Evolutionary conservation across 805 yeast genomes (phyloP).

Genomic region (Wickerhamiella allomyrinae): DNA sequence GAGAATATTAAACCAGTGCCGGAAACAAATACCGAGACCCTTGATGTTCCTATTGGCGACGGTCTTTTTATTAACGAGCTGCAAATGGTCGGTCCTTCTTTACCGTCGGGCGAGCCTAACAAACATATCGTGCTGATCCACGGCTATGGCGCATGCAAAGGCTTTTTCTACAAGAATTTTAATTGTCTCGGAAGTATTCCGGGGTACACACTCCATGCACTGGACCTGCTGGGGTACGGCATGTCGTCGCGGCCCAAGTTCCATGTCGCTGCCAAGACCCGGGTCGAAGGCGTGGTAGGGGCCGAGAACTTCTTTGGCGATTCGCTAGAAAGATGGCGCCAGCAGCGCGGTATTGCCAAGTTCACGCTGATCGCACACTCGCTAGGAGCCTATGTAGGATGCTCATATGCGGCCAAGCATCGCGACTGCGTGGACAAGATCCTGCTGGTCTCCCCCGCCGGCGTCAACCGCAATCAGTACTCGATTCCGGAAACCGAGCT

Average conservation of each 20-base stretch:
- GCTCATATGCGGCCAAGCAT: conserved; percentile 46
- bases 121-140: conserved; percentile 62
- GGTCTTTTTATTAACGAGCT: conserved; percentile 61
- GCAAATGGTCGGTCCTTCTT: conserved; percentile 27
- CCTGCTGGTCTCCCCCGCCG: conserved; percentile 83
- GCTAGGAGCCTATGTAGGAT: conserved; percentile 76
- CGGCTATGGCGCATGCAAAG: conserved; percentile 88
- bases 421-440: conserved; percentile 53
- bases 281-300: conserved; percentile 29
- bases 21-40: conserved; percentile 10
- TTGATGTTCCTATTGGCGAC: conserved; percentile 40
- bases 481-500: conserved; percentile 19
- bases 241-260: conserved; percentile 71
- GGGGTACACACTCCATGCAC: conserved; percentile 64
- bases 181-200: conserved; percentile 29
- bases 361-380: conserved; percentile 71
- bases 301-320: conserved; percentile 54
- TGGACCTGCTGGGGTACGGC: conserved; percentile 86
- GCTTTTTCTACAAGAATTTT: conserved; percentile 64
- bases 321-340: conserved; percentile 51
- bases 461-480: conserved; percentile 39
- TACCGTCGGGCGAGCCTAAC: conserved; percentile 18
- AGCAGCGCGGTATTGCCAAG: conserved; percentile 33
- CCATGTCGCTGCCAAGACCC: conserved; percentile 16
- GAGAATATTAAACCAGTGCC: conserved; percentile 37